Evolutionary conservation across 805 yeast species (phyloP).

Genomic region (Suhomyces faveliae): DNA sequence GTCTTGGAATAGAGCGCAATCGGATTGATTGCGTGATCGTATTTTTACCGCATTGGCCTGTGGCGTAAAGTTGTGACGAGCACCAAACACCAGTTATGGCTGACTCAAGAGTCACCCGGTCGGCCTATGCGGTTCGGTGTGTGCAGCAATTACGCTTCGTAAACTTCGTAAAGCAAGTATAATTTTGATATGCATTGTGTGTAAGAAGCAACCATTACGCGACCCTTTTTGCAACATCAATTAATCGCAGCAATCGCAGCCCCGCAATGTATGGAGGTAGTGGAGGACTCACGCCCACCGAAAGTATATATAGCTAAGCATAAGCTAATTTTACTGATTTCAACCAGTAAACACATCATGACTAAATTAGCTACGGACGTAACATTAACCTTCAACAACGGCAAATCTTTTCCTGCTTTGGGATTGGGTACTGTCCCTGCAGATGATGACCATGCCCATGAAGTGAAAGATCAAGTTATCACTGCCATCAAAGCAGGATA

Average conservation of each 20-base stretch:
- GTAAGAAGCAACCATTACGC: not conserved
- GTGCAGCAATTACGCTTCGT: no score
- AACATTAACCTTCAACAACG: slow-evolving; percentile 52
- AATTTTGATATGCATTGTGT: not conserved
- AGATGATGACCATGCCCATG: slow-evolving; percentile 26
- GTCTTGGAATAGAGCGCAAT: no score
- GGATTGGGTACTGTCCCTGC: slow-evolving; percentile 57
- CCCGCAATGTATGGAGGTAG: not conserved
- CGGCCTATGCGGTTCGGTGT: no score
- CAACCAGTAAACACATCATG: not conserved
- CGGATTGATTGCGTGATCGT: no score
- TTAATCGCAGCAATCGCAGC: not conserved
- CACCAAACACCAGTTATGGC: no score
- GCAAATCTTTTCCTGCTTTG: slow-evolving; percentile 59
- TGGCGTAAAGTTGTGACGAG: no score
- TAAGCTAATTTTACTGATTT: not conserved
- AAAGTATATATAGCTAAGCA: not conserved
- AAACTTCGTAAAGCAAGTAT: not conserved
- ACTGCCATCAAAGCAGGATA: slow-evolving; percentile 45
- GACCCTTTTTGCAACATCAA: not conserved
- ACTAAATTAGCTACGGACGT: slow-evolving; percentile 31
- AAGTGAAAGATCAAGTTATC: slow-evolving; percentile 32
- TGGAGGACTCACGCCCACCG: not conserved
- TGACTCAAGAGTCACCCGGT: no score
- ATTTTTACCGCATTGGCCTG: no score